Percentiles rank a stretch among this genome's conserved stretches.
Evolutionary conservation across 305 asterid species (phyloP).

Genomic region (Fraxinus greggii): DNA sequence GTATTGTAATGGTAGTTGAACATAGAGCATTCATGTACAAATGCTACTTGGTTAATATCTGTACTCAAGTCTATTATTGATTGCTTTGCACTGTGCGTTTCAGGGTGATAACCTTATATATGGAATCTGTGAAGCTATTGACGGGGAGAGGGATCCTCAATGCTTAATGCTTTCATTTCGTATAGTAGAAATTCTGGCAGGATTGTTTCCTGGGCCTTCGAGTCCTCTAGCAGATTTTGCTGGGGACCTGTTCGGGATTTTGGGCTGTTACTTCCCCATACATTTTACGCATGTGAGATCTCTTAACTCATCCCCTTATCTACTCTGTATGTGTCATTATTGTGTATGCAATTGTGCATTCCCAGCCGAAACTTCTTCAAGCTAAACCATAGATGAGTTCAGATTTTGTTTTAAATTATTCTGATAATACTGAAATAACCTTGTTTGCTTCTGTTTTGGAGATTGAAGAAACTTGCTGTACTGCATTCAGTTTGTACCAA

Average conservation of each 20-base stretch:
- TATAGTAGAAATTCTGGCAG: conserved; percentile 63
- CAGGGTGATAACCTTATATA: conserved; percentile 76
- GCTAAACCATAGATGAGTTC: conserved; percentile 16
- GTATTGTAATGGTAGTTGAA: background rate
- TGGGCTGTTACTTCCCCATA: conserved; percentile 88
- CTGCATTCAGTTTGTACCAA: background rate
- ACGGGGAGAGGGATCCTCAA: conserved; percentile 86
- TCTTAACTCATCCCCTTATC: conserved; percentile 25
- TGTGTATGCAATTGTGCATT: conserved; percentile 17
- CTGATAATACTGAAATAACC: conserved; percentile 4
- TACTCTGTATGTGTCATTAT: conserved; percentile 13
- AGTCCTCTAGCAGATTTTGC: conserved; percentile 68
- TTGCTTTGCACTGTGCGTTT: conserved; percentile 29
- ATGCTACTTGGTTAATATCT: background rate
- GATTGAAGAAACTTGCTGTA: conserved; percentile 5
- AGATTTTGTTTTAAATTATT: background rate
- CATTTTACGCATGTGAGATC: conserved; percentile 87
- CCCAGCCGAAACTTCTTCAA: conserved; percentile 15
- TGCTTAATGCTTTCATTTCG: conserved; percentile 71
- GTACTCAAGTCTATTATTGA: conserved; percentile 18
- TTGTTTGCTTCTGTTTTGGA: conserved; percentile 2
- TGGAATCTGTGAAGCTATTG: conserved; percentile 85
- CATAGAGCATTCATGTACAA: conserved; percentile 5
- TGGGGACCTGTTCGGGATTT: conserved; percentile 63
- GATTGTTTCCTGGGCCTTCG: conserved; percentile 56